Evolutionary conservation across 1,139 yeast species (phyloP), one percentile per base, ranked within the genome.

Genomic region (Yamadazyma blattariae): DNA sequence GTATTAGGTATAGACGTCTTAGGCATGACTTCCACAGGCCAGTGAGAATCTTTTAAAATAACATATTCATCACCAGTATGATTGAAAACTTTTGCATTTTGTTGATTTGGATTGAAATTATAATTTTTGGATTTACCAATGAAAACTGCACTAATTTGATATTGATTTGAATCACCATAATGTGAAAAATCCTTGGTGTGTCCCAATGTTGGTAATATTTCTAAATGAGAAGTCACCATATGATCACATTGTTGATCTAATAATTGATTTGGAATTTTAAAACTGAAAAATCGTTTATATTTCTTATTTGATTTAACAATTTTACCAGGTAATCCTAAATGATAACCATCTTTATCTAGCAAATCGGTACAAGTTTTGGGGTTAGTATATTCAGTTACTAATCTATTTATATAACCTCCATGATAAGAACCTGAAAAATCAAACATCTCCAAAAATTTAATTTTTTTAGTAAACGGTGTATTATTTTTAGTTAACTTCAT

Each of bases 391-490:
- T 64, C 71, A 2, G 62, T 51, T 3, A 59, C 40, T 18, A 67
- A 48, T n/a, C 73, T 42, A 43, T 59, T 56, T 23, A 68, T 55
- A 28, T 52, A 45, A 1, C 56, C 62, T 24, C 50, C 52, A 40
- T 61, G 59, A 60, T 62, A 67, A 25, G 69, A 59, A 2, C 71
- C 74, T 28, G 57, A 52, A 38, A 67, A 67, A 44, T 69, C 75
- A 46, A 62, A 66, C 74, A 69, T 68, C 40, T 69, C 70, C 41
- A 69, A 49, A 37, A 62, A 62, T 35, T 56, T 59, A 27, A 49
- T 51, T 25, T 48, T 34, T 18, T 41, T 43, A 7, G 5, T 5
- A 5, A 7, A 17, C 5, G 19, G 7, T 2, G 17, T 20, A 6
- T 19, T 19, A 20, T 25, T 18, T 11, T 19, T 25, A 12, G 9